Evolutionary conservation across 2,329 filamentous ascomycete species (phyloP), one percentile per base, ranked within the genome.

Genomic region (Arachnomyces sp.): DNA sequence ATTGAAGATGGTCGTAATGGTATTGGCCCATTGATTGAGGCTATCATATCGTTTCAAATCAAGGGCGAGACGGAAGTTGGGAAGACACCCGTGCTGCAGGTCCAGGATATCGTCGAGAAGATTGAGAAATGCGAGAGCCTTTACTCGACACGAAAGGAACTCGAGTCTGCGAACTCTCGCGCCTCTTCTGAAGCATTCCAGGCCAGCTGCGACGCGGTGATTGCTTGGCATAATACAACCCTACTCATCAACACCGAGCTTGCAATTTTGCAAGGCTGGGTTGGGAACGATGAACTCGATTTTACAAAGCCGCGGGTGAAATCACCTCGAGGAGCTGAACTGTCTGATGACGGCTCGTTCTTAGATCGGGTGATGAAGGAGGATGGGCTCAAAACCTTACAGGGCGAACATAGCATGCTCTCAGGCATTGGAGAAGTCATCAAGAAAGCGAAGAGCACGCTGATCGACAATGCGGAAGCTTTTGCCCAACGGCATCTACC

Each of bases 221-320:
- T 94, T 46, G 82, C 90, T 2, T 98, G 92, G 92, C 83, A 94
- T 70, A 98, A 96, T 63, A 95, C 89, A 38, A 95, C 89, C 25
- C 81, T 90, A 57, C 79, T 94, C 57, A 96, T 98, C 71, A 94
- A 93, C 60, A 94, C 86, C 2, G 86, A 98, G 61, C 76, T 98
- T 43, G 80, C 81, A 11, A 89, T 96, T 48, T 65, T 98, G 47
- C 89, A 92, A 61, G 88, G 83, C 47, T 98, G 92, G 92, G 92
- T 98, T 17, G 92, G 92, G 40, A 98, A 98, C 56, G 81, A 89
- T 29, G 89, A 94, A 56, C 75, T 98, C 30, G 88, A 96, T 63
- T 98, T 96, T 58, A 79, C 79, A 37, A 83, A 84, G 56, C 75
- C 81, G 15, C 82, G 83, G 48, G 73, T 79, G 39, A 76, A 77